A percentile compares a stretch with the other conserved stretches of the same genome.
These are phyloP conservation scores for Leishmania aethiopica DNA, from an alignment of 208 protist species.

Conservation along the genomic window DNA sequence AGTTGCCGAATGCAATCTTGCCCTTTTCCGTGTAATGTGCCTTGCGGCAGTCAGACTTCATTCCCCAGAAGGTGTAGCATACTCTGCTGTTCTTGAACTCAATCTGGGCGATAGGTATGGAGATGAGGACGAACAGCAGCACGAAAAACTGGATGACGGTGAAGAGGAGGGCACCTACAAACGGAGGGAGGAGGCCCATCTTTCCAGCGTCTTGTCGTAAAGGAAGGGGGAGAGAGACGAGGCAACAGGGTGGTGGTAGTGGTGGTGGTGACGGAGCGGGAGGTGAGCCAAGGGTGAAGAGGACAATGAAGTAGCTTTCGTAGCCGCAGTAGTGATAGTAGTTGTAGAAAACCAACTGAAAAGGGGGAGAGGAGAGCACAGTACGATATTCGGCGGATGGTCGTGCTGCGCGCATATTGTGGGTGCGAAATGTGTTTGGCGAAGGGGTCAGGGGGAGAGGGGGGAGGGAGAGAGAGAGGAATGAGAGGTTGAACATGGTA, in stretches of 20 bases:
- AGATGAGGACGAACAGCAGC: constrained; percentile 37
- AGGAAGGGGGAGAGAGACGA: background rate
- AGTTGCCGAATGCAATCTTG: constrained; percentile 21
- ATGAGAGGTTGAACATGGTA: background rate
- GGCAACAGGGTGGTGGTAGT: background rate
- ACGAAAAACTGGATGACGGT: constrained; percentile 32
- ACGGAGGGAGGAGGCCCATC: constrained; percentile 31
- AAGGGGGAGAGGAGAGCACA: background rate
- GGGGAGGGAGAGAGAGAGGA: background rate
- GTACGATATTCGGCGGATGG: background rate
- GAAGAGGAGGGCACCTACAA: constrained; percentile 33
- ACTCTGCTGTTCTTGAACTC: background rate
- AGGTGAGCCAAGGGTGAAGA: background rate
- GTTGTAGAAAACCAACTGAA: too few species aligned
- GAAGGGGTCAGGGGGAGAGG: background rate
- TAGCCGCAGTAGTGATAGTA: background rate
- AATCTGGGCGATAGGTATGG: constrained; percentile 11
- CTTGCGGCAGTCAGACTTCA: background rate
- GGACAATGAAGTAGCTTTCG: background rate
- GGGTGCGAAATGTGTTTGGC: background rate
- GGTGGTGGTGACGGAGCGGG: background rate
- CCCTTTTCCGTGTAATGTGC: background rate
- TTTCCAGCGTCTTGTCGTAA: background rate
- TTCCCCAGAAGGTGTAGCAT: constrained; percentile 19
- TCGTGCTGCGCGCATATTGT: background rate